Evolutionary conservation across 345 rosid genomes (phyloP), one percentile per base, ranked within the genome.

Genomic region (Gossypium anomalum): DNA sequence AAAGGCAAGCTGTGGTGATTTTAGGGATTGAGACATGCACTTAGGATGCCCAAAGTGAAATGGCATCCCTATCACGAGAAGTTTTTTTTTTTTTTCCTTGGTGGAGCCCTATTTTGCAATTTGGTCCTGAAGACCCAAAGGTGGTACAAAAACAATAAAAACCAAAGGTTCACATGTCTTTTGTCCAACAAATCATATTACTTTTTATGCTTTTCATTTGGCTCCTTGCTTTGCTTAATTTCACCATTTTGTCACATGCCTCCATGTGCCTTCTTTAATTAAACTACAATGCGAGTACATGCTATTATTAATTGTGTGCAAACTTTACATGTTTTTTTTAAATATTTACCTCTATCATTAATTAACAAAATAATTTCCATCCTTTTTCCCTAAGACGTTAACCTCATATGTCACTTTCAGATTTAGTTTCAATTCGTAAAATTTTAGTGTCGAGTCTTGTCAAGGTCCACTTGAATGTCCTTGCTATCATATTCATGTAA

Each of bases 221-320:
- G 69, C 74, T 68, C 69, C 17, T 34, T 34, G 22, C 27, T 59
- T 51, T 38, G 70, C 49, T 61, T 64, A 76, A 49, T 71, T 48
- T 2, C 49, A 45, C 20, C 53, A 47, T 27, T 20, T 78, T 64
- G 64, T 73, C 86, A 80, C 86, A 72, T 83, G 86, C 82, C 57
- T 61, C 85, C 89, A 86, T 86, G 89, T 83, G 85, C 85, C 74
- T 76, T 76, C 77, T 53, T 53, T 20, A 34, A 76, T 82, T 83
- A 53, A 82, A 77, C 67, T 76, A 74, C 59, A n/a, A 45, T 47
- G 55, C 47, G 38, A 67, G 16, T 67, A 7, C 38, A 48, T 48
- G 20, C 20, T 10, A 25, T 29, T 27, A 17, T 20, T 53, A n/a
- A 53, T 53, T 43, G 4, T 6, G 41, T 34, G 41, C 53, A 20